phyloP scores from a whole-genome alignment of 1,284 basidiomycete genomes.

The Heterobasidion irregulare region DNA sequence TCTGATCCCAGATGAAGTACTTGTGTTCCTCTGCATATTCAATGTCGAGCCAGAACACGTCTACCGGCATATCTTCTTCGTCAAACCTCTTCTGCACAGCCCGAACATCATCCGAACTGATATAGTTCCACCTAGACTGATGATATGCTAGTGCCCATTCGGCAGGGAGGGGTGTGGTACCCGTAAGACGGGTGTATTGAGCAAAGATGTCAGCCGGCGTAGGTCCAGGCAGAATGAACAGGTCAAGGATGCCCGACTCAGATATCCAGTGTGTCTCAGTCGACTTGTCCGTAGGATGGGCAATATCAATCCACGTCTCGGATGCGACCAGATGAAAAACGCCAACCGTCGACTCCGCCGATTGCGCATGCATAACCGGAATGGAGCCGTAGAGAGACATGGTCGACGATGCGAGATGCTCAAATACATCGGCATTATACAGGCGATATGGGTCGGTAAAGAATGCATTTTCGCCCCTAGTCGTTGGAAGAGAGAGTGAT shows the following conservation, averaged over 20 bases:
- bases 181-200: conserved; percentile 83
- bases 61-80: conserved; percentile 89
- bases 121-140: conserved; percentile 98
- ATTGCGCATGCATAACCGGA: conserved; percentile 91
- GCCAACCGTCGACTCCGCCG: conserved; percentile 76
- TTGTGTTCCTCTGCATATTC: conserved; percentile 93
- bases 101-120: conserved; percentile 84
- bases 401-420: conserved; percentile 87
- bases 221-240: conserved; percentile 91
- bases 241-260: conserved; percentile 92
- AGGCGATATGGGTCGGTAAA: conserved; percentile 92
- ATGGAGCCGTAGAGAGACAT: conserved; percentile 92
- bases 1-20: conserved; percentile 96
- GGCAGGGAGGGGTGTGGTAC: conserved; percentile 81
- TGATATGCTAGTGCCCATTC: conserved; percentile 93
- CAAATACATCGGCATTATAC: conserved; percentile 96
- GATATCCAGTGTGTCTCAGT: conserved; percentile 94
- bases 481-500: conserved; percentile 80
- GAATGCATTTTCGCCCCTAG: conserved; percentile 59
- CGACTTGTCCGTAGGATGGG: conserved; percentile 52
- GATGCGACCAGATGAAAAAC: conserved; percentile 89
- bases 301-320: conserved; percentile 94
- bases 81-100: conserved; percentile 87
- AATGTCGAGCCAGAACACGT: conserved; percentile 98
- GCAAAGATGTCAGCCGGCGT: conserved; percentile 74